Base-by-base conservation (phyloP, 495 filamentous ascomycete genomes). In the Paragyromitra xinjiangensis region DNA sequence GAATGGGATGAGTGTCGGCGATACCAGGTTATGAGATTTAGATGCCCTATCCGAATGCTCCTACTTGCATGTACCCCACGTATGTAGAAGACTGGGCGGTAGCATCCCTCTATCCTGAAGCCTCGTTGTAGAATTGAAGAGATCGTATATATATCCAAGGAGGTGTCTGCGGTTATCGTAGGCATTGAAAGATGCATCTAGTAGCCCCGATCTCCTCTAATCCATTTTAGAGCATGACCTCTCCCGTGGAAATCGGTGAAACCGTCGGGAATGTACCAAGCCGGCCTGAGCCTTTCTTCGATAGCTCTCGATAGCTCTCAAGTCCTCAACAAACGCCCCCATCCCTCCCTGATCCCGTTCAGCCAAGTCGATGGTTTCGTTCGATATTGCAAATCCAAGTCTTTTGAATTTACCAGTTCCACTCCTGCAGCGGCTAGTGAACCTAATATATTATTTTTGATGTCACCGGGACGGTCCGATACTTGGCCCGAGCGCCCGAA, bases 401-500 rank as follows among this genome's bases (percentile, higher is more conserved):
- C 29, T 34, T 34, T 3, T 34, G 29, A 2, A 34, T 34, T 34
- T 34, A 2, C 29, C 29, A 3, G 29, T 34, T 34, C 29, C 4
- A 34, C 29, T 34, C 29, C 29, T 34, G 29, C 2, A 34, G 44
- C 44, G 3, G 3, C 44, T 48, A 16, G 16, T 16, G 9, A 16
- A 16, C 44, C 44, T 48, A 0, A 48, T 11, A 48, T 12, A 9
- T 48, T 12, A 12, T 48, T 5, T 16, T 48, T 48, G 7, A 45
- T 45, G 44, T 12, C 0, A 12, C 37, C 40, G 40, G 61, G 19
- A 64, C 40, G 40, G 37, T 2, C 19, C 37, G 19, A 14, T 12
- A 45, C 51, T 48, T 70, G 68, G 68, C 24, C 68, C n/a, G 16
- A 53, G 29, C 69, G 44, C 24, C 58, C 29, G 58, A 64, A 59